Base-by-base conservation (phyloP, 2,329 filamentous ascomycete genomes). In the Pyrenochaeta sp. region DNA sequence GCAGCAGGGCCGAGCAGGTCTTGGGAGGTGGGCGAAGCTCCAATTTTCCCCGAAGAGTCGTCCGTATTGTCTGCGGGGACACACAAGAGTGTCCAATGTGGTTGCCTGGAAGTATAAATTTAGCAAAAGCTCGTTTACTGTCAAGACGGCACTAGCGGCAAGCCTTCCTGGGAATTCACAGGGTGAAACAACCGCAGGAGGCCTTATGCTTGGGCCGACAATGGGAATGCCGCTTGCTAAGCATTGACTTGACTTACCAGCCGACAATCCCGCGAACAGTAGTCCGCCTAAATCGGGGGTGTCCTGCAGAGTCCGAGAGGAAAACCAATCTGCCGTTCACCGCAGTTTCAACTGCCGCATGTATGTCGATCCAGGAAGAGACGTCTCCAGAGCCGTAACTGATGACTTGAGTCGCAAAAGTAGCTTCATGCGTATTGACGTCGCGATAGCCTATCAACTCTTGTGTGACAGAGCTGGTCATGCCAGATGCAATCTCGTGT, bases 381-480 rank as follows among this genome's bases (percentile, higher is more conserved):
- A 97, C 88, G 69, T 97, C 92, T 12, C 88, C 88, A 54, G 90
- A 89, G 2, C 90, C 88, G 72, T 96, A 98, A 72, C 97, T 98
- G 67, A 96, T 81, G 33, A 95, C 79, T 15, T 81, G 73, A 14
- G 64, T 66, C 1, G 60, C 55, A 14, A 54, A 52, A 11, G 49
- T 47, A 7, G 51, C 60, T 10, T 56, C 49, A 3, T 45, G 12
- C 40, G 61, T 60, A 10, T 59, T 37, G 23, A 66, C 31, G 43
- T 80, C 75, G 20, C 68, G 71, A 72, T 98, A 99, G 7, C 95
- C 95, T 57, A 99, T 85, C 9, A 99, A 82, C 73, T 98, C 95
- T 68, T 97, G 94, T 0, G 95, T 91, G 39, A 99, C 89, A 5
- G 94, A 98, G 71, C 92, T 97, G 1, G 95, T 99, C 58, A 97